phyloP scores from a whole-genome alignment of 768 basidiomycete species.

The Coprinellus micaceus region DNA sequence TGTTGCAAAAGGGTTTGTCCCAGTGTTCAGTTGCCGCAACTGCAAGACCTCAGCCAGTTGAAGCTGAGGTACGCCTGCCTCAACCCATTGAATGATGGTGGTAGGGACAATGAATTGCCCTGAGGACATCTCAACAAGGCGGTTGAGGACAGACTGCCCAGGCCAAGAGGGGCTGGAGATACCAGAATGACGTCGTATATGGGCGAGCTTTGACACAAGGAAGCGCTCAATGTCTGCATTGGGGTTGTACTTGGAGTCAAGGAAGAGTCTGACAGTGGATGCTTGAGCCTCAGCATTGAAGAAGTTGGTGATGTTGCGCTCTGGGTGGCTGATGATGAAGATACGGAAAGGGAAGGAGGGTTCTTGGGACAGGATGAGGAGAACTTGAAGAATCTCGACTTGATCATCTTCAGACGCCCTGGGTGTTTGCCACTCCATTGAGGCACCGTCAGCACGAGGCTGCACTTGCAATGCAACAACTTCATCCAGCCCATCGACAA shows the following conservation, averaged over 20 bases:
- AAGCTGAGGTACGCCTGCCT: constrained; percentile 6
- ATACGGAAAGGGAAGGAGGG: neutral
- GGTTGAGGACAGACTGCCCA: neutral
- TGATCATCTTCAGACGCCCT: neutral
- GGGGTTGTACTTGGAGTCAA: constrained; percentile 1
- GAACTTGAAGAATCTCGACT: constrained; percentile 2
- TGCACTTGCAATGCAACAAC: neutral
- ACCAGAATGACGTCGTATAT: neutral
- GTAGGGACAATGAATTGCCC: constrained; percentile 18
- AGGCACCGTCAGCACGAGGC: too few species aligned
- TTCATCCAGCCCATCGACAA: constrained; percentile 15
- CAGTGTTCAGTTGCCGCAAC: neutral
- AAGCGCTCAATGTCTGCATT: neutral
- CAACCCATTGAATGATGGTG: constrained; percentile 10
- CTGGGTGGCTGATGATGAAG: constrained; percentile 6
- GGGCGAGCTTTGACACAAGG: neutral
- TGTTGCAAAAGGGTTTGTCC: neutral
- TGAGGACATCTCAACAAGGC: neutral
- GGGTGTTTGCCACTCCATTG: neutral
- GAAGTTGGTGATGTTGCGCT: neutral
- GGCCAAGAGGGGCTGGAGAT: constrained; percentile 4
- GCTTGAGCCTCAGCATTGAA: neutral
- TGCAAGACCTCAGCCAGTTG: constrained; percentile 5
- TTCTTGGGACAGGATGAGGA: neutral
- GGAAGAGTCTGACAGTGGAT: neutral